Evolutionary conservation across 208 protist species (phyloP).

Genomic region (Acanthamoeba polyphaga): DNA sequence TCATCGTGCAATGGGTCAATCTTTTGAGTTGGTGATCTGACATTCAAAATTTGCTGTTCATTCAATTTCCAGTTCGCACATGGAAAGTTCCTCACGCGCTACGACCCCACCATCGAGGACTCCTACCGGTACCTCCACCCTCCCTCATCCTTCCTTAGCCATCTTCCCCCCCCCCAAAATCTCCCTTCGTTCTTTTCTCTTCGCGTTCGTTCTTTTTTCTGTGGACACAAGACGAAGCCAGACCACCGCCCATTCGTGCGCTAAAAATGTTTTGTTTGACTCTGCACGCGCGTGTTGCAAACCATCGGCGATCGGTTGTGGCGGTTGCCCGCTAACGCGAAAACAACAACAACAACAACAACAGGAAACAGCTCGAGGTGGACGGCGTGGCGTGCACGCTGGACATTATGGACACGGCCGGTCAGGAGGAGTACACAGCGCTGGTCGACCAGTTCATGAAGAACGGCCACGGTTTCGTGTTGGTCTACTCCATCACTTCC

Average conservation of each 20-base stretch:
- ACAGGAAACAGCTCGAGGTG: conserved; percentile 87
- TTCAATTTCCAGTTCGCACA: neutral
- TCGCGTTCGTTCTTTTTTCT: conserved; percentile 44
- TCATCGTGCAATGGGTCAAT: neutral
- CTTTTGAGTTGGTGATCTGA: neutral
- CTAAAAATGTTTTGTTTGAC: neutral
- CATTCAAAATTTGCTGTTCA: neutral
- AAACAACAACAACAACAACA: neutral
- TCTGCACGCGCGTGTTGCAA: neutral
- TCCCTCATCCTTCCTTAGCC: neutral
- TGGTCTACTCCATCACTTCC: conserved; percentile 80
- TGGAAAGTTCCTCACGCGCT: conserved; percentile 25
- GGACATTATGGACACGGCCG: conserved; percentile 93
- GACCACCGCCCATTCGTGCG: neutral
- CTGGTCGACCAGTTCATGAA: conserved; percentile 85
- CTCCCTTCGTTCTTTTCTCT: neutral
- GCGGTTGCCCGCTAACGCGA: neutral
- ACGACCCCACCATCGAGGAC: conserved; percentile 61
- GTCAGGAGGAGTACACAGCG: conserved; percentile 75
- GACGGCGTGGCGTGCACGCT: conserved; percentile 88
- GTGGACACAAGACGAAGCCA: neutral
- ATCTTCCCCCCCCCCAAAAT: neutral
- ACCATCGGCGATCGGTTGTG: neutral
- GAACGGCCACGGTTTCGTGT: conserved; percentile 80
- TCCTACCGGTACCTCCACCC: neutral